Evolutionary conservation across 2,329 filamentous ascomycete species (phyloP).

Genomic region (Venturia asperata): DNA sequence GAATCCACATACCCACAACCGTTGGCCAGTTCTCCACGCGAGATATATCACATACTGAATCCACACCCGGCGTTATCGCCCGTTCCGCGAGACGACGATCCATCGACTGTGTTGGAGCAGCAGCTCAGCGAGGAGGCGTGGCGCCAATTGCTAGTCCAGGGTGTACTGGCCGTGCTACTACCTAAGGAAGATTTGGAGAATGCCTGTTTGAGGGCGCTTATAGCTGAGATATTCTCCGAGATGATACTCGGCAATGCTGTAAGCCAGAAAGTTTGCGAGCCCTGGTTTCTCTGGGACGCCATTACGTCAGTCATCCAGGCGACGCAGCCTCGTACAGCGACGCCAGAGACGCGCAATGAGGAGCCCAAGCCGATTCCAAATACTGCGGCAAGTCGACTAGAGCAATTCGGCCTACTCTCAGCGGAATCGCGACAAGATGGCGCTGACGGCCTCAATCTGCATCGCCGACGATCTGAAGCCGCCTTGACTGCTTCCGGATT

Average conservation of each 20-base stretch:
- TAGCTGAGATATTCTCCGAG: constrained; percentile 82
- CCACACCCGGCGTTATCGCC: constrained; percentile 76
- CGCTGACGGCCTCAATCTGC: constrained; percentile 12
- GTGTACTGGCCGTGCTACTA: constrained; percentile 71
- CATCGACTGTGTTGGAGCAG: constrained; percentile 52
- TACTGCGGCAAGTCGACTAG: constrained; percentile 39
- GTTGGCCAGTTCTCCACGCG: constrained; percentile 54
- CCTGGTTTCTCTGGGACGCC: constrained; percentile 81
- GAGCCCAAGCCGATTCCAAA: constrained; percentile 27
- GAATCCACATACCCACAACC: constrained; percentile 51
- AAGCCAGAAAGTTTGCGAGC: constrained; percentile 72
- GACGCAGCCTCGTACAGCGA: constrained; percentile 33
- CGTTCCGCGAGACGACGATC: constrained; percentile 53
- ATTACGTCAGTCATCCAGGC: constrained; percentile 62
- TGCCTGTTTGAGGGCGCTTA: constrained; percentile 71
- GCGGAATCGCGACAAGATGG: constrained; percentile 24
- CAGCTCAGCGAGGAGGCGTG: constrained; percentile 72
- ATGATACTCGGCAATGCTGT: constrained; percentile 79
- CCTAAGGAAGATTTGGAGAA: constrained; percentile 92
- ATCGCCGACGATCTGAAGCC: constrained; percentile 9
- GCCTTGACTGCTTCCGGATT: constrained; percentile 26
- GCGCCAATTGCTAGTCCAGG: constrained; percentile 80
- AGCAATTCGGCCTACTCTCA: constrained; percentile 51
- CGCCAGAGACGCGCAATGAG: constrained; percentile 27
- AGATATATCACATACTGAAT: constrained; percentile 75